Conservation (phyloP, 139 green algal genomes). For the Chlamydomonas schloesseri region DNA sequence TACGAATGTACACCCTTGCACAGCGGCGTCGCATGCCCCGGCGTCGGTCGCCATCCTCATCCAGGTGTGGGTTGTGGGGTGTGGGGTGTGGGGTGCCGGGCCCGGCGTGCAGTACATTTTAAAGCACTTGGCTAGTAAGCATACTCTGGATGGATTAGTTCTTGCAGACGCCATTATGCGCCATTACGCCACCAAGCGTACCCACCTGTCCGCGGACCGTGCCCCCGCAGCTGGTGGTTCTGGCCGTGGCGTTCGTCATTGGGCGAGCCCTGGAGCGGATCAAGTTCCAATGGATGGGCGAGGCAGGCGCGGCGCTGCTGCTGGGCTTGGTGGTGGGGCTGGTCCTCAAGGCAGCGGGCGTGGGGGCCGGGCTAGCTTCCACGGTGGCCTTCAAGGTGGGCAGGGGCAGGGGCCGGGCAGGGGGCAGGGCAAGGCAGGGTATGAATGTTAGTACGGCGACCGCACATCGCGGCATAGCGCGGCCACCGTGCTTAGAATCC, state of each 20-base stretch:
- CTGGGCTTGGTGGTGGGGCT: constrained; percentile 59
- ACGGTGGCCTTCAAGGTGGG: constrained; percentile 58
- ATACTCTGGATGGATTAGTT: too few species aligned
- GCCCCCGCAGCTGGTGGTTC: constrained; percentile 54
- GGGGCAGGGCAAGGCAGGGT: too few species aligned
- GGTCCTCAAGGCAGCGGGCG: constrained; percentile 20
- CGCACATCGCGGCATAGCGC: too few species aligned
- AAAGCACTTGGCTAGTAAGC: too few species aligned
- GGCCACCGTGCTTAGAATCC: too few species aligned
- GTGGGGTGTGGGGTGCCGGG: too few species aligned
- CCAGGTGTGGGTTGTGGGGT: too few species aligned
- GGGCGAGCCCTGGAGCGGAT: constrained; percentile 50
- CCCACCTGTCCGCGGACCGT: not conserved
- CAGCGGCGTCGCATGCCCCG: too few species aligned
- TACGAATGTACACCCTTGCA: too few species aligned
- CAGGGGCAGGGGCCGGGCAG: not conserved
- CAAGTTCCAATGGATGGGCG: constrained; percentile 61
- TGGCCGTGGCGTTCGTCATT: constrained; percentile 53
- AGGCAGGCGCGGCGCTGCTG: constrained; percentile 58
- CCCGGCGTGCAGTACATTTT: too few species aligned
- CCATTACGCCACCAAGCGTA: not conserved
- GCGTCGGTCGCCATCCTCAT: not conserved
- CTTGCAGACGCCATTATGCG: too few species aligned
- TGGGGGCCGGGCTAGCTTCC: not conserved
- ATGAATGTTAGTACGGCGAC: too few species aligned